phyloP scores from a whole-genome alignment of 129 eudicot species.

The Tagetes patula region DNA sequence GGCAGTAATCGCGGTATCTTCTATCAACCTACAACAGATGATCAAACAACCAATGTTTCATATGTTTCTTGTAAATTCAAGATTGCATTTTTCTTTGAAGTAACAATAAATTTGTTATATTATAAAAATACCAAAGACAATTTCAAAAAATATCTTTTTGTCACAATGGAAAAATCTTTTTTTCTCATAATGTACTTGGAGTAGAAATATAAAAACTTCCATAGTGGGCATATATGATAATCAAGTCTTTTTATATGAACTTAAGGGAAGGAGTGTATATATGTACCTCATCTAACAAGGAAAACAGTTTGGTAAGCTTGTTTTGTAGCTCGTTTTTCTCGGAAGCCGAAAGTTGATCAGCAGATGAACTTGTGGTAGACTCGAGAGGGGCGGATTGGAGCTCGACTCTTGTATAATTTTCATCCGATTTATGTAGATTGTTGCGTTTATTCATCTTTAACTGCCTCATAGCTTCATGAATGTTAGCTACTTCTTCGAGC shows the following conservation, averaged over 20 bases:
- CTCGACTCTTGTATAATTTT: constrained; percentile 31
- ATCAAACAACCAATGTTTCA: not conserved
- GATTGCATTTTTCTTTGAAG: not conserved
- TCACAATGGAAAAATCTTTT: not conserved
- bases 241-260: not conserved
- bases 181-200: not conserved
- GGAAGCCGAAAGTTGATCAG: constrained; percentile 58
- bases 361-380: constrained; percentile 35
- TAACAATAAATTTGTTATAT: too few species aligned
- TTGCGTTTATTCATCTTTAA: constrained; percentile 41
- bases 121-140: not conserved
- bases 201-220: not conserved
- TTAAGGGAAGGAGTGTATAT: not conserved
- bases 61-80: not conserved
- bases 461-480: constrained; percentile 59
- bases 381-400: constrained; percentile 29
- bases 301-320: constrained; percentile 62
- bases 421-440: constrained; percentile 38
- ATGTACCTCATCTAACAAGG: constrained; percentile 80
- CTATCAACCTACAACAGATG: constrained; percentile 62
- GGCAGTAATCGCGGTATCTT: constrained; percentile 67
- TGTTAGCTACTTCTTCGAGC: constrained; percentile 76
- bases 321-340: constrained; percentile 72
- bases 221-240: too few species aligned
- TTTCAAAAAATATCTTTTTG: not conserved